These are phyloP conservation scores for Naganishia antarctica DNA, from an alignment of 768 basidiomycete genomes.

Conservation along the genomic window DNA sequence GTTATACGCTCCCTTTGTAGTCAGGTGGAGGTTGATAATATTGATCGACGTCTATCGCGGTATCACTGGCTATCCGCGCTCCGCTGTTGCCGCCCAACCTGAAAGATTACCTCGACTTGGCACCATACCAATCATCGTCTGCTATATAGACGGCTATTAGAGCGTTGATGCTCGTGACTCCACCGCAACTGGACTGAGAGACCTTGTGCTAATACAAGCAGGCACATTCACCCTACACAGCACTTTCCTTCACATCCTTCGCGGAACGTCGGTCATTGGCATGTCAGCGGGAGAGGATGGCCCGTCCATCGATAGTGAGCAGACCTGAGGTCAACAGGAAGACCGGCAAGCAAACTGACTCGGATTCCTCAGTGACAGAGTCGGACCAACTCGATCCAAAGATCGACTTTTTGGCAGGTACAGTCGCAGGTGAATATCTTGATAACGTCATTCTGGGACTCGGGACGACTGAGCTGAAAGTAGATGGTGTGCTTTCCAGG, in stretches of 20 bases:
- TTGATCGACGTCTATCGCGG: constrained; percentile 15
- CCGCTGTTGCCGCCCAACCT: constrained; percentile 20
- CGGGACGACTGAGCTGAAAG: constrained; percentile 4
- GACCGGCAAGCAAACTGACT: background rate
- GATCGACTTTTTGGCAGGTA: constrained; percentile 74
- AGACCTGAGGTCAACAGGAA: background rate
- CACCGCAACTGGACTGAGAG: background rate
- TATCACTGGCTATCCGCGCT: constrained; percentile 20
- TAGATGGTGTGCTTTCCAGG: constrained; percentile 48
- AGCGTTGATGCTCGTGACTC: background rate
- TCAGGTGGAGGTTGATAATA: constrained; percentile 1
- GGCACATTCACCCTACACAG: background rate
- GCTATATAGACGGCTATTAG: background rate
- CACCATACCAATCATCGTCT: background rate
- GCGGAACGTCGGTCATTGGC: constrained; percentile 8
- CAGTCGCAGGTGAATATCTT: constrained; percentile 56
- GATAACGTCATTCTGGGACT: constrained; percentile 8
- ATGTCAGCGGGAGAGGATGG: constrained; percentile 22
- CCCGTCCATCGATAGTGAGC: constrained; percentile 17
- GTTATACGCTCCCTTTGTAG: constrained; percentile 2
- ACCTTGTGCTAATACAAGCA: no score
- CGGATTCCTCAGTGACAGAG: background rate
- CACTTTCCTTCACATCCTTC: background rate
- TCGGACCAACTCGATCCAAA: constrained; percentile 24
- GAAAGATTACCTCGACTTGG: constrained; percentile 2